Base-by-base conservation (phyloP, 129 eudicot genomes). In the Artemisia argyi region DNA sequence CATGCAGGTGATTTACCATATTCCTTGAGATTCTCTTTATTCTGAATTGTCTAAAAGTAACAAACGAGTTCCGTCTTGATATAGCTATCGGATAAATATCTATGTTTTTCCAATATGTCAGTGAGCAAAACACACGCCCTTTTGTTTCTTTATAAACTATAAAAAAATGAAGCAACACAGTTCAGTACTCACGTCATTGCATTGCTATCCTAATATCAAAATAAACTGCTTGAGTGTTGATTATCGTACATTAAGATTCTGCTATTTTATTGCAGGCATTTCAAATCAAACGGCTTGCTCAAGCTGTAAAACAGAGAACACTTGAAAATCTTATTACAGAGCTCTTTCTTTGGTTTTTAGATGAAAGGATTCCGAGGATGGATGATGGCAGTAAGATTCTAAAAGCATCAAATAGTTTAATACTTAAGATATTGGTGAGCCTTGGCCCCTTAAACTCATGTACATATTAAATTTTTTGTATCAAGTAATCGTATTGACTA, bases 331-430 rank as follows among this genome's bases (percentile, higher is more conserved):
- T 94, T 68, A 88, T 94, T 22, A 94, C 97, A 51, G 97, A 94
- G 80, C 97, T 94, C 67, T 85, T 94, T 84, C 93, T 94, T 49
- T 94, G 99, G 99, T 97, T 94, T 79, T 81, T 94, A 86, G 99
- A 94, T 78, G 99, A 94, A 75, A 83, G 99, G 85, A 97, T 94
- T 58, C 97, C 99, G 0, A 83, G 88, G 53, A 94, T 94, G 97
- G 97, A 94, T 71, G 99, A 94, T 61, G 99, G 99, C 53, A 89
- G 97, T 81, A 96, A 94, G 58, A 96, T 94, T 58, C 68, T 94
- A 75, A 94, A 91, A 84, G 99, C 99, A n/a, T 78, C 90, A 78
- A 94, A 94, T 86, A 97, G 90, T 63, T 79, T 94, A 79, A 90
- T 94, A 97, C 96, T 94, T 60, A 84, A 84, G 79, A 87, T 87